Evolutionary conservation across 441 rosid species (phyloP), one percentile per base, ranked within the genome.

Genomic region (Francoa sonchifolia): DNA sequence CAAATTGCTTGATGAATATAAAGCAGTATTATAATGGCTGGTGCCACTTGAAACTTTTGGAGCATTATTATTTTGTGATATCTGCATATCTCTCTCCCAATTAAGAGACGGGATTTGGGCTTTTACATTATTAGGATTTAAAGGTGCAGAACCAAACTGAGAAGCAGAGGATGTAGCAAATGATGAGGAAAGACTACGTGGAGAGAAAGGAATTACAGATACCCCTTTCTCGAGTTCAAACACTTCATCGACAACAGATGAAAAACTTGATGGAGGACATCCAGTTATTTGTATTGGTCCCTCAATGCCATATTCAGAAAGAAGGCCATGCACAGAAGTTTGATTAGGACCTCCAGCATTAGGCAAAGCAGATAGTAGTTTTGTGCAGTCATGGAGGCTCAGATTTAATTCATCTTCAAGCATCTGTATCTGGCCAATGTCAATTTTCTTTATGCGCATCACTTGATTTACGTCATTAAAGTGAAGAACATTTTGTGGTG

Each of bases 171-270:
- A 59, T 39, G 68, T 38, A 57, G 61, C 59, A 53, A 61, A 68
- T 25, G 80, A 62, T 39, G 79, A 66, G 41, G 72, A 23, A 42
- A 57, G 51, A 56, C 59, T 76, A 46, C 66, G 87, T 46, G 65
- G 62, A 47, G 72, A 43, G 33, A 61, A 71, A 42, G 71, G 48
- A 57, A 80, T 57, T 42, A 63, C 56, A 34, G 78, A 50, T 30
- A 66, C 52, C 56, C 75, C 82, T 59, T 73, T 87, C 59, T 81
- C 85, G 50, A 75, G 71, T 69, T 84, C 89, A 72, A 92, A 92
- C 44, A 92, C 82, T 59, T 87, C 94, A 75, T 87, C 99, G 38
- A 92, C 89, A 40, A 81, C 58, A 42, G 82, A 81, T 37, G 95
- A 69, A 57, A 92, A 92, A 66, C 82, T 75, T 35, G 82, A 67